These are phyloP conservation scores for Carpinus viminea DNA, from an alignment of 306 rosid species.

Conservation along the genomic window DNA sequence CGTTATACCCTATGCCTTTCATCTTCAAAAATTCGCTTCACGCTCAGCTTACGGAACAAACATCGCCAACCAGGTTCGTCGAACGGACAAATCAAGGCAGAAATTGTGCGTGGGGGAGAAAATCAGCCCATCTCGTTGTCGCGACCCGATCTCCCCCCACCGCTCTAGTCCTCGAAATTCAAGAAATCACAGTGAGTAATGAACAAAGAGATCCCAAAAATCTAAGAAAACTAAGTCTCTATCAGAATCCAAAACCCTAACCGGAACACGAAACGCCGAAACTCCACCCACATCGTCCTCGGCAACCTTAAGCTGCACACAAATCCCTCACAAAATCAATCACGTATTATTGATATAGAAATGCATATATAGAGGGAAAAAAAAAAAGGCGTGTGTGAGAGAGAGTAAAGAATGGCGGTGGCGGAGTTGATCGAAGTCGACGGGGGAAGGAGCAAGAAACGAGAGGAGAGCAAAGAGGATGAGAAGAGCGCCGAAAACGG, in stretches of 20 bases:
- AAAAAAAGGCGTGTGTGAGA: not conserved
- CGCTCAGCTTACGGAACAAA: too few relatives aligned
- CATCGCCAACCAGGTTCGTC: too few relatives aligned
- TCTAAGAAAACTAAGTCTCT: not conserved
- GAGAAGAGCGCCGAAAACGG: conserved; percentile 61
- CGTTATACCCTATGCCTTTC: too few relatives aligned
- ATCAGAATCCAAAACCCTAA: conserved; percentile 49
- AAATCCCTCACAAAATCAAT: conserved; percentile 1
- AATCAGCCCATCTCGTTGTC: too few relatives aligned
- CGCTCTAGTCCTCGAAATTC: conserved; percentile 39
- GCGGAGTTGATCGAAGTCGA: conserved; percentile 47
- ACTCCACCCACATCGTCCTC: conserved; percentile 42
- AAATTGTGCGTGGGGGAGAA: too few relatives aligned
- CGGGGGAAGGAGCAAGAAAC: conserved; percentile 78
- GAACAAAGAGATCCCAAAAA: conserved; percentile 27
- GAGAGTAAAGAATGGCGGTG: conserved; percentile 52
- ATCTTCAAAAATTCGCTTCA: too few relatives aligned
- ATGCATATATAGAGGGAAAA: not conserved
- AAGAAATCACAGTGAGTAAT: conserved; percentile 25
- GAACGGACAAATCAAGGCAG: too few relatives aligned
- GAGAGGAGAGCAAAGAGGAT: conserved; percentile 76
- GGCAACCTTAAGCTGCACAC: conserved; percentile 41
- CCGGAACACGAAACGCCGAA: conserved; percentile 68
- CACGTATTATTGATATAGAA: conserved; percentile 9
- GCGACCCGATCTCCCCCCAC: conserved; percentile 59